Evolutionary conservation across 768 basidiomycete genomes (phyloP).

Genomic region (Pleurotus salmoneostramineus): DNA sequence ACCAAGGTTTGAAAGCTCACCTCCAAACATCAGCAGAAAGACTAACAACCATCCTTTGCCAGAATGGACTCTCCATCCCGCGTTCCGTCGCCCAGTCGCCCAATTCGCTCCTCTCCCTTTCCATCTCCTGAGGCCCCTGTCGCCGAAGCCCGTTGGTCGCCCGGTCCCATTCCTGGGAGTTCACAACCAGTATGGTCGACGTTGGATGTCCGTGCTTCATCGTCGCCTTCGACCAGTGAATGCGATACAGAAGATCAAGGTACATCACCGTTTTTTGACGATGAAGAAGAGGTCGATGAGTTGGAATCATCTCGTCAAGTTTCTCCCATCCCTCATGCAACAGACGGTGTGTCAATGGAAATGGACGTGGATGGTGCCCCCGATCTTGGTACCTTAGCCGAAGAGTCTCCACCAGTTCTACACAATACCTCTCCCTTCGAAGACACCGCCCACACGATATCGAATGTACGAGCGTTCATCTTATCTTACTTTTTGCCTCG

Average conservation of each 20-base stretch:
- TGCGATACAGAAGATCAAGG: not conserved
- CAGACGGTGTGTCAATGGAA: not conserved
- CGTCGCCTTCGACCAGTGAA: not conserved
- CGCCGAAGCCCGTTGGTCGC: conserved; percentile 58
- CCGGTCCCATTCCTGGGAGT: conserved; percentile 46
- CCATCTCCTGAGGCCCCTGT: no score
- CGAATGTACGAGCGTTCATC: not conserved
- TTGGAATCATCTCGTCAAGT: not conserved
- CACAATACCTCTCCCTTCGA: no score
- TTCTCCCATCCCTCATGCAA: not conserved
- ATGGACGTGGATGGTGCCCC: not conserved
- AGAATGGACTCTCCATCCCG: no score
- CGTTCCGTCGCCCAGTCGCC: no score
- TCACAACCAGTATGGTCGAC: not conserved
- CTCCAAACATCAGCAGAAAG: no score
- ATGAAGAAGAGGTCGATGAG: not conserved
- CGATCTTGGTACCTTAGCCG: no score
- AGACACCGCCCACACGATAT: not conserved
- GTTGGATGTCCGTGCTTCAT: not conserved
- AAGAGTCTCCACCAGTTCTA: no score
- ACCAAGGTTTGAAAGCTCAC: no score
- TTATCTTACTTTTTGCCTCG: not conserved
- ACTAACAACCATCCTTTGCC: no score
- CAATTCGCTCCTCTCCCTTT: no score
- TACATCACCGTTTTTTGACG: no score